A percentile compares a stretch with the other conserved stretches of the same genome.
phyloP scores from a whole-genome alignment of 805 yeast species.

The Cephaloascus fragrans region DNA sequence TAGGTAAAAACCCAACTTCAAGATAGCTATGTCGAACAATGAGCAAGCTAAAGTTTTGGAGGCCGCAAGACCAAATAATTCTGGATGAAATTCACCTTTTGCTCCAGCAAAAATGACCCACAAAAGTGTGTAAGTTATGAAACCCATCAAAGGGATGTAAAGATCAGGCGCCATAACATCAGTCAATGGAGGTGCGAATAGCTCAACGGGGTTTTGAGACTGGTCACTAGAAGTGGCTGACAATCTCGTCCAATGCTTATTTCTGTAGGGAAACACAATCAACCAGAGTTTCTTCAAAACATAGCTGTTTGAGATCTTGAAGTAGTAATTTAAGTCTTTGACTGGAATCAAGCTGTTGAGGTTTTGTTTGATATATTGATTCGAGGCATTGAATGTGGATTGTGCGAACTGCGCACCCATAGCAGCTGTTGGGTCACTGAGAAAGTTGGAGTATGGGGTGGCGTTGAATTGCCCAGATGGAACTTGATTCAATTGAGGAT shows the following conservation, averaged over 20 bases:
- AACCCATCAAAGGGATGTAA: slow-evolving; percentile 92
- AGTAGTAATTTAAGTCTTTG: slow-evolving; percentile 69
- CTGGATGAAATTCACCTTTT: slow-evolving; percentile 87
- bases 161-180: slow-evolving; percentile 95
- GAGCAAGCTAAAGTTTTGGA: slow-evolving; percentile 81
- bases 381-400: slow-evolving; percentile 73
- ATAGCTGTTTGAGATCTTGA: slow-evolving; percentile 84
- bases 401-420: slow-evolving; percentile 87
- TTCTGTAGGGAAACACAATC: slow-evolving; percentile 78
- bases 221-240: slow-evolving; percentile 20
- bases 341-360: slow-evolving; percentile 40
- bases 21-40: slow-evolving; percentile 60
- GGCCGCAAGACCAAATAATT: slow-evolving; percentile 77
- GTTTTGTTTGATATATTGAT: slow-evolving; percentile 69
- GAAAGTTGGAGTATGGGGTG: slow-evolving; percentile 27
- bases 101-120: slow-evolving; percentile 83
- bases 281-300: slow-evolving; percentile 66
- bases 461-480: slow-evolving; percentile 1
- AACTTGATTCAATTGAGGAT: neutral
- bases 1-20: slow-evolving; percentile 77
- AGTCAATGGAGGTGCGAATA: slow-evolving; percentile 67
- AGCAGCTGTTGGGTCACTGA: slow-evolving; percentile 72
- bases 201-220: slow-evolving; percentile 15
- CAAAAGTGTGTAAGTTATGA: slow-evolving; percentile 74
- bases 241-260: slow-evolving; percentile 72